Evolutionary conservation across 495 filamentous ascomycete species (phyloP).

Genomic region (Cercophora sp.): DNA sequence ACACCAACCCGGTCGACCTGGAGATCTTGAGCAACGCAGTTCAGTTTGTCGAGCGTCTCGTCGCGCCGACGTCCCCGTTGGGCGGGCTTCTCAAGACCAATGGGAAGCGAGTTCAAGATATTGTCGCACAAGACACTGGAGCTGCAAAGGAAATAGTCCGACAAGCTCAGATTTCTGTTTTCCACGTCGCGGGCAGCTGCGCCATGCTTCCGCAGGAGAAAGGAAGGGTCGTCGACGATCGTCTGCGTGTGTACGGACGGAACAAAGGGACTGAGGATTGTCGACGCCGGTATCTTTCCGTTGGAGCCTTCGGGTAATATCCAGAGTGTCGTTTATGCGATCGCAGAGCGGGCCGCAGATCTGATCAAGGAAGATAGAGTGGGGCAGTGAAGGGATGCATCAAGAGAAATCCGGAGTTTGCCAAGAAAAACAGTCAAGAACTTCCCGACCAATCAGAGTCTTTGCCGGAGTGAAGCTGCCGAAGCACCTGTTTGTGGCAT

Average conservation of each 20-base stretch:
- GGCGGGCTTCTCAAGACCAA: constrained; percentile 29
- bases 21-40: constrained; percentile 45
- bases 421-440: no score
- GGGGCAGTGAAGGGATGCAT: no score
- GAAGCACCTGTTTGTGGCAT: no score
- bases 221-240: constrained; percentile 40
- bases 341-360: constrained; percentile 54
- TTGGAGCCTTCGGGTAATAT: constrained; percentile 47
- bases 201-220: constrained; percentile 33
- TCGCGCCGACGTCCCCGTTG: constrained; percentile 31
- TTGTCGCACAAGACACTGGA: constrained; percentile 28
- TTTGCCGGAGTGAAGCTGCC: no score
- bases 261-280: constrained; percentile 41
- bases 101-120: constrained; percentile 24
- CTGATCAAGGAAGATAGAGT: constrained; percentile 42
- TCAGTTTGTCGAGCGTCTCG: constrained; percentile 43
- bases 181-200: constrained; percentile 36
- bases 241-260: constrained; percentile 53
- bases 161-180: constrained; percentile 34
- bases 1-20: constrained; percentile 49
- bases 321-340: constrained; percentile 48
- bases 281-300: constrained; percentile 55
- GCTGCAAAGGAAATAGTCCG: constrained; percentile 35
- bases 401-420: no score
- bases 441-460: no score